Evolutionary conservation across 2,329 filamentous ascomycete species (phyloP).

Genomic region (Xylaria sp.): DNA sequence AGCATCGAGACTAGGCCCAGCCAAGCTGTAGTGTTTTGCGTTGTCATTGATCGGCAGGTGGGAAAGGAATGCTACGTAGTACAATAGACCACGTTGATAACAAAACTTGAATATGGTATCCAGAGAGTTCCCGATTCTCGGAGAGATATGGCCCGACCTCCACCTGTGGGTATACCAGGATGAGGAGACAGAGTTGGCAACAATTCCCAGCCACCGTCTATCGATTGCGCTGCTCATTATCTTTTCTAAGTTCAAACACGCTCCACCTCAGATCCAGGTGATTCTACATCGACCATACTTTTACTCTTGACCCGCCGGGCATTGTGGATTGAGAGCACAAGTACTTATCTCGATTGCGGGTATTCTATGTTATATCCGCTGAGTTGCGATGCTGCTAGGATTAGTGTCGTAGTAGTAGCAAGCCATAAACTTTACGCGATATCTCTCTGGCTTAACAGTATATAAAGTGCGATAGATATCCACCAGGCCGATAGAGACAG

Average conservation of each 20-base stretch:
- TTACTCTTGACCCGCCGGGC: not conserved
- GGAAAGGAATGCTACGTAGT: not conserved
- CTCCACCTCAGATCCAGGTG: not conserved
- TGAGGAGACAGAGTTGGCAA: not conserved
- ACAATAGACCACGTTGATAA: not conserved
- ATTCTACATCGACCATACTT: not conserved
- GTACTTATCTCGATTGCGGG: not conserved
- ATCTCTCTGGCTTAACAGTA: not conserved
- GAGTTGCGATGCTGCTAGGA: not conserved
- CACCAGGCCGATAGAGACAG: not conserved
- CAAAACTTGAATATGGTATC: not conserved
- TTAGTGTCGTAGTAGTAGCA: not conserved
- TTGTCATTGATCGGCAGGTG: not conserved
- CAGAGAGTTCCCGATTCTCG: not conserved
- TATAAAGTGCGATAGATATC: not conserved
- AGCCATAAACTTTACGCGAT: not conserved
- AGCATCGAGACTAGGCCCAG: not conserved
- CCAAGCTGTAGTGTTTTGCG: not conserved
- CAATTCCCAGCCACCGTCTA: not conserved
- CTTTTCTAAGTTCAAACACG: not conserved
- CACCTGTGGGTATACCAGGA: not conserved
- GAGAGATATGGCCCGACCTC: not conserved
- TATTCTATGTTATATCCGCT: not conserved
- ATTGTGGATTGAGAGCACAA: not conserved
- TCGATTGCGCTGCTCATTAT: not conserved